A percentile compares a stretch with the other conserved stretches of the same genome.
Evolutionary conservation across 306 rosid genomes (phyloP).

Genomic region (Abrus precatorius): DNA sequence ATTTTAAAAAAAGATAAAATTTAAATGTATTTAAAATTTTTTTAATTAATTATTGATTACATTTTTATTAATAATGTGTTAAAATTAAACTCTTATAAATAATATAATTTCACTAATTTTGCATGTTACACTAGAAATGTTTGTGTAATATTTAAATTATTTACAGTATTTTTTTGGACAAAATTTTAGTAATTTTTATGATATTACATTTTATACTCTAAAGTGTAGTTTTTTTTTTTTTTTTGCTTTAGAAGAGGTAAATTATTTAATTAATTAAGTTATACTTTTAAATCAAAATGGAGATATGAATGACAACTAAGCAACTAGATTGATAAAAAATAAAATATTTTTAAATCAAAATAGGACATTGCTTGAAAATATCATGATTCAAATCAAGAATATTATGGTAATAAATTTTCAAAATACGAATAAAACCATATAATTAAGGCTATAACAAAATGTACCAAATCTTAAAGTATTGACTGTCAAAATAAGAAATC

Average conservation of each 20-base stretch:
- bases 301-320: not conserved
- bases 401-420: not conserved
- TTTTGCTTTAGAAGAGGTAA: not conserved
- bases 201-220: not conserved
- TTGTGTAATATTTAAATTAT: not conserved
- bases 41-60: too few species aligned
- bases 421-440: not conserved
- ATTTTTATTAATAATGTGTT: too few species aligned
- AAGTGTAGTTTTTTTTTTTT: not conserved
- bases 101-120: not conserved
- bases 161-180: not conserved
- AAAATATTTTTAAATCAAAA: not conserved
- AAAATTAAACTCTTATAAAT: not conserved
- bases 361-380: not conserved
- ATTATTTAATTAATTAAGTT: not conserved
- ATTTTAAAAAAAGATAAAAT: too few species aligned
- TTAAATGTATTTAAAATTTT: not conserved
- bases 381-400: not conserved
- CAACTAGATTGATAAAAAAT: not conserved
- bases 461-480: slow-evolving; percentile 5
- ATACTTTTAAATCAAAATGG: not conserved
- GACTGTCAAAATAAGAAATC: slow-evolving; percentile 27
- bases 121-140: not conserved
- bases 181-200: not conserved
- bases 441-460: not conserved